phyloP scores from a whole-genome alignment of 371 early-diverging fungal species.

The Rhizopus arrhizus region DNA sequence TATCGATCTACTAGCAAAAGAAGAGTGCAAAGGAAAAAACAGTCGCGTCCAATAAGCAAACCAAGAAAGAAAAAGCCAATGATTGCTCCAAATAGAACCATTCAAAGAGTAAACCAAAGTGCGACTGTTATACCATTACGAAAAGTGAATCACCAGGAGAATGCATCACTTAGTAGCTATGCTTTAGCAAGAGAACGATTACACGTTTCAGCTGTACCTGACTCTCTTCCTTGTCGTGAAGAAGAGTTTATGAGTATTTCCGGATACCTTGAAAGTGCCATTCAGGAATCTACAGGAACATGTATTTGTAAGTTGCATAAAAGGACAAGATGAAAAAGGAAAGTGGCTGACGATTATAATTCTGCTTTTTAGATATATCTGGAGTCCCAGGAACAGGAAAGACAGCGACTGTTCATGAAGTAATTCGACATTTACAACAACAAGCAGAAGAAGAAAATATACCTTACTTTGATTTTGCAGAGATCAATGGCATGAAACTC shows the following conservation, averaged over 20 bases:
- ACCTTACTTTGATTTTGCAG: constrained; percentile 80
- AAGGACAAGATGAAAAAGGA: too few relatives aligned
- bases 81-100: neutral
- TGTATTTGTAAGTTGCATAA: constrained; percentile 72
- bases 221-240: constrained; percentile 89
- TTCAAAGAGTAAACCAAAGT: constrained; percentile 25
- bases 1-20: neutral
- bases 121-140: constrained; percentile 21
- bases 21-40: neutral
- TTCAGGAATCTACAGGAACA: constrained; percentile 77
- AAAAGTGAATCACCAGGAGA: constrained; percentile 13
- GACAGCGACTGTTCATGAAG: constrained; percentile 92
- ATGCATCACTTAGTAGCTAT: constrained; percentile 39
- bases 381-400: constrained; percentile 98
- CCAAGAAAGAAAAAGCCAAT: neutral
- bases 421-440: constrained; percentile 74
- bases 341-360: too few relatives aligned
- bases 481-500: constrained; percentile 96
- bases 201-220: constrained; percentile 90
- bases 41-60: neutral
- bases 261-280: constrained; percentile 68
- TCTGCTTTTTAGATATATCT: constrained; percentile 70
- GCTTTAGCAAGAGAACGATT: constrained; percentile 75
- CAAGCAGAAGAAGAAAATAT: constrained; percentile 69
- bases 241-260: constrained; percentile 82